Evolutionary conservation across 306 rosid species (phyloP), one percentile per base, ranked within the genome.

Genomic region (Adenanthera pavonina): DNA sequence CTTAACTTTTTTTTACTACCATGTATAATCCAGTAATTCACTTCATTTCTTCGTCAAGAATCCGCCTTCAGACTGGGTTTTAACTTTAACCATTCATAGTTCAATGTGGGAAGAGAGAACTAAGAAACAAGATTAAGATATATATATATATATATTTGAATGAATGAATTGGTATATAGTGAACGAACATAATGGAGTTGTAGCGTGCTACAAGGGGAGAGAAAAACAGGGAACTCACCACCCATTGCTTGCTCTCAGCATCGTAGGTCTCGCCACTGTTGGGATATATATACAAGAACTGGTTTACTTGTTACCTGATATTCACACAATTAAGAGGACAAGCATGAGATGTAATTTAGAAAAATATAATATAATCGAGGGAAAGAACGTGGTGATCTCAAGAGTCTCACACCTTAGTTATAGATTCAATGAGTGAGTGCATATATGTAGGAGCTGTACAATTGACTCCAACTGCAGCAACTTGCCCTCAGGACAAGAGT

Each of bases 401-500:
- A 60, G 82, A 79, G 72, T 33, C 40, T 10, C 46, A 10, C 38
- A 92, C 98, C 94, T 86, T 84, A 20, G 30, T 76, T 43, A 92
- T 89, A 41, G 89, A 90, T 14, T 88, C 86, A 86, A 91, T 84
- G 53, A 95, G 81, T 47, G 89, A 88, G 61, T 85, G 94, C 86
- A 95, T 87, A 67, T 83, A 90, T 89, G 97, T 87, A 11, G 98
- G 98, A 64, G 97, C 89, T 2, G 97, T 92, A 73, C 97, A 95
- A 81, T 92, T 95, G 83, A 92, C 92, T 76, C 97, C 97, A 60
- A 92, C 89, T 2, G 98, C 95, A 53, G 85, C 90, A 10, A 91
- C 94, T 53, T 87, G n/a, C n/a, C n/a, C n/a, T 95, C 91, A 7
- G 92, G 89, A 56, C 88, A 86, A 0, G 91, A 88, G 51, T 69